phyloP scores from a whole-genome alignment of 805 yeast species.

The Lipomyces sp. region DNA sequence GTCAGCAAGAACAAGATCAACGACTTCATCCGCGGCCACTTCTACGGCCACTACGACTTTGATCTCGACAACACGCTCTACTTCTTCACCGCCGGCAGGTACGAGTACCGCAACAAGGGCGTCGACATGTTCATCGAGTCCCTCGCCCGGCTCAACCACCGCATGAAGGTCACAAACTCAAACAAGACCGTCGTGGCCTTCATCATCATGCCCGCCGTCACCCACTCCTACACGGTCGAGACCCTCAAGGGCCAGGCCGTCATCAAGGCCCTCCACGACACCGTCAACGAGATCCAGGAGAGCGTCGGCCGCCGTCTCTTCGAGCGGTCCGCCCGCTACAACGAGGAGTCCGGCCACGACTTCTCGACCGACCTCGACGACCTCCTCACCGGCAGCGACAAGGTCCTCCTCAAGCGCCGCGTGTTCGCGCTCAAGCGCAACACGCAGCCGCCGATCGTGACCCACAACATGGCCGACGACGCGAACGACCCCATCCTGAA shows the following conservation, averaged over 20 bases:
- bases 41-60: slow-evolving; percentile 94
- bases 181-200: slow-evolving; percentile 94
- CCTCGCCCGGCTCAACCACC: slow-evolving; percentile 85
- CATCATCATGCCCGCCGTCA: slow-evolving; percentile 95
- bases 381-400: slow-evolving; percentile 78
- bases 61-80: slow-evolving; percentile 90
- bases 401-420: slow-evolving; percentile 85
- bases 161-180: slow-evolving; percentile 74
- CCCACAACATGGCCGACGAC: slow-evolving; percentile 95
- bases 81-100: slow-evolving; percentile 95
- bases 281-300: slow-evolving; percentile 83
- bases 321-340: slow-evolving; percentile 78
- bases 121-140: slow-evolving; percentile 93
- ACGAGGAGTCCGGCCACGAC: slow-evolving; percentile 52
- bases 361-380: slow-evolving; percentile 72
- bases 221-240: slow-evolving; percentile 91
- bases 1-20: slow-evolving; percentile 84
- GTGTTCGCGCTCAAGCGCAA: slow-evolving; percentile 89
- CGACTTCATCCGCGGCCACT: slow-evolving; percentile 94
- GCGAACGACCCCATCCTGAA: slow-evolving; percentile 84
- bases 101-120: slow-evolving; percentile 95
- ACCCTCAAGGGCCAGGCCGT: slow-evolving; percentile 96
- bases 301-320: slow-evolving; percentile 82
- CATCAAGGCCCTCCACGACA: slow-evolving; percentile 80
- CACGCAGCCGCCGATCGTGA: slow-evolving; percentile 88